Percentiles rank a stretch among this genome's conserved stretches.
Evolutionary conservation across 352 stramenopile species (phyloP).

Genomic region (Blastocystis sp.): DNA sequence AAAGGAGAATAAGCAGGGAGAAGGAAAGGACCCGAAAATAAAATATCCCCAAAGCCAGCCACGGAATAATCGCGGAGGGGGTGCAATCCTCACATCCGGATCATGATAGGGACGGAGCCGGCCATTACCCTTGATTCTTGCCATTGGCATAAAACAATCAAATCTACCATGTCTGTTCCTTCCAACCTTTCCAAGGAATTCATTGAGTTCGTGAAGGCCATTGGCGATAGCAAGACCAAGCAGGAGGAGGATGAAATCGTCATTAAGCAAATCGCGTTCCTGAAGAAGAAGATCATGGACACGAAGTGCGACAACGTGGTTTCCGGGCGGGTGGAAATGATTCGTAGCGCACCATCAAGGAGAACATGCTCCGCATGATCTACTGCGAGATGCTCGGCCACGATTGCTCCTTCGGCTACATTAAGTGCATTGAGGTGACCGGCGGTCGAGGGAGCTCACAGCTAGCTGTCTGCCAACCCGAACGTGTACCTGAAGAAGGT

Average conservation of each 20-base stretch:
- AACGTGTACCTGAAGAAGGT: constrained; percentile 71
- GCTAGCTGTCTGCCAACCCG: constrained; percentile 58
- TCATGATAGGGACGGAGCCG: not conserved
- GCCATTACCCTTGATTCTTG: not conserved
- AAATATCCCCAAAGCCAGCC: constrained; percentile 1
- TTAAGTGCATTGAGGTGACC: constrained; percentile 93
- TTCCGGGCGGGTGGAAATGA: not conserved
- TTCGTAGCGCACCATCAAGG: constrained; percentile 78
- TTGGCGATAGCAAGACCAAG: constrained; percentile 99
- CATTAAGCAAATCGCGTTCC: constrained; percentile 86
- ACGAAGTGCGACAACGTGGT: constrained; percentile 73
- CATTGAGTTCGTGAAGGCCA: constrained; percentile 99
- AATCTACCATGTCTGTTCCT: constrained; percentile 66
- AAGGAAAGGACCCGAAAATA: constrained; percentile 1
- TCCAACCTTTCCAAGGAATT: constrained; percentile 90
- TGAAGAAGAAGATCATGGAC: constrained; percentile 91
- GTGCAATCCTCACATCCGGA: not conserved
- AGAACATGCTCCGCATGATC: constrained; percentile 97
- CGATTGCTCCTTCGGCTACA: constrained; percentile 98
- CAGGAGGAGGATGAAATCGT: constrained; percentile 99
- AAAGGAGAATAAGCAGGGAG: not conserved
- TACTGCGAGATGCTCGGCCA: constrained; percentile 99
- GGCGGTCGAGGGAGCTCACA: constrained; percentile 94
- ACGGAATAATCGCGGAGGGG: not conserved
- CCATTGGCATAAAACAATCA: not conserved